Conservation (phyloP, 495 filamentous ascomycete genomes). For the Aspergillus indologenus region DNA sequence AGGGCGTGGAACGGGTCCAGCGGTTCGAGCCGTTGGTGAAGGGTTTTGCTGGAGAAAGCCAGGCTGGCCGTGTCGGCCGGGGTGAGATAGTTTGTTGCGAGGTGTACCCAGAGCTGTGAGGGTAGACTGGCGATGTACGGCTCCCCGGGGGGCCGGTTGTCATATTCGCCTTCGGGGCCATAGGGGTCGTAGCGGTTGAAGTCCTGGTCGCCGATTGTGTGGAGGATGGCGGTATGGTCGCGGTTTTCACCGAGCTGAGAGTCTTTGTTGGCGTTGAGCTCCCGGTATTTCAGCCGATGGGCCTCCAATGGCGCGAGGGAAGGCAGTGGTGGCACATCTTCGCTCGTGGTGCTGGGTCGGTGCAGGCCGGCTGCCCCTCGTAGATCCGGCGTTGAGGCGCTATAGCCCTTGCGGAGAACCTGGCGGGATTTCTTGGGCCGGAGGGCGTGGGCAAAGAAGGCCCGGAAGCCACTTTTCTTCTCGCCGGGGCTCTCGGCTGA, state of each 20-base stretch:
- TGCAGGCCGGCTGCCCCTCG: neutral
- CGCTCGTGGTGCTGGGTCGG: constrained; percentile 27
- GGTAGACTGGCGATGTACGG: constrained; percentile 43
- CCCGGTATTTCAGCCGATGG: constrained; percentile 40
- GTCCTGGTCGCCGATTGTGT: constrained; percentile 43
- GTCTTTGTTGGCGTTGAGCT: constrained; percentile 32
- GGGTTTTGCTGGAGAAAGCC: constrained; percentile 44
- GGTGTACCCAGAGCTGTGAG: constrained; percentile 37
- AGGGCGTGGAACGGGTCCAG: constrained; percentile 31
- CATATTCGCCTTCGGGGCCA: constrained; percentile 16
- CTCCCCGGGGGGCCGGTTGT: constrained; percentile 39
- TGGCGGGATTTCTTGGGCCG: constrained; percentile 48
- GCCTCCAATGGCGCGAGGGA: constrained; percentile 36
- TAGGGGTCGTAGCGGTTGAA: constrained; percentile 26
- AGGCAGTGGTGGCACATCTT: constrained; percentile 37
- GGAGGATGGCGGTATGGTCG: constrained; percentile 49
- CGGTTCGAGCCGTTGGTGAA: constrained; percentile 44
- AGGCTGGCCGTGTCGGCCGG: constrained; percentile 46
- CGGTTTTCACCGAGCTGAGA: constrained; percentile 47
- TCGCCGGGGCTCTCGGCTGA: constrained; percentile 35
- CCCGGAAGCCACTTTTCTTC: constrained; percentile 30
- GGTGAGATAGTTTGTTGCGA: constrained; percentile 38
- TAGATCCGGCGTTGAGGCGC: constrained; percentile 32
- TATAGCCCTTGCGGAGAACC: constrained; percentile 40
- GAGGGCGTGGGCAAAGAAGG: constrained; percentile 36